Evolutionary conservation across 306 rosid genomes (phyloP).

Genomic region (Alnus glutinosa): DNA sequence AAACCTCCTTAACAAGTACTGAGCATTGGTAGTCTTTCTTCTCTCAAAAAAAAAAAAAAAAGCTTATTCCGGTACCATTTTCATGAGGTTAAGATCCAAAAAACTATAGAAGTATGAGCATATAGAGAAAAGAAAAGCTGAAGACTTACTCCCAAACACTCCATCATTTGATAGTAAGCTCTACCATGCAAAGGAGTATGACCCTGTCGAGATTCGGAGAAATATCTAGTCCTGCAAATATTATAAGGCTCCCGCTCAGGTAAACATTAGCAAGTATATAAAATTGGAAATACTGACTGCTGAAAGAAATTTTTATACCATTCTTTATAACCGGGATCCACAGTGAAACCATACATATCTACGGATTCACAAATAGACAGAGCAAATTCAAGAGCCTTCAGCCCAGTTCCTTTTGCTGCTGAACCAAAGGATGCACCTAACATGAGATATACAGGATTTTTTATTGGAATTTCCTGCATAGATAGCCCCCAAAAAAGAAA

Average conservation of each 20-base stretch:
- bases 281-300: conserved; percentile 20
- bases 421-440: conserved; percentile 96
- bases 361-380: conserved; percentile 91
- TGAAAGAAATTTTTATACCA: conserved; percentile 50
- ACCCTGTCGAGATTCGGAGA: conserved; percentile 97
- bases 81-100: conserved; percentile 16
- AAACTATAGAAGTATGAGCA: not conserved
- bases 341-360: conserved; percentile 99
- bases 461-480: conserved; percentile 90
- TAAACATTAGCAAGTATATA: conserved; percentile 20
- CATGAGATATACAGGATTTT: conserved; percentile 90
- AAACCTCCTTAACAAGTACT: not conserved
- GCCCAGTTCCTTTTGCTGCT: conserved; percentile 98
- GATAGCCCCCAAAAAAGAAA: conserved; percentile 2
- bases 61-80: not conserved
- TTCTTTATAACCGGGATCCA: conserved; percentile 98
- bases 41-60: not conserved
- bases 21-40: not conserved
- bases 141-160: conserved; percentile 92
- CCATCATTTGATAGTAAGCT: conserved; percentile 98
- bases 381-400: conserved; percentile 98
- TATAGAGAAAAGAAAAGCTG: conserved; percentile 18
- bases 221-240: conserved; percentile 83
- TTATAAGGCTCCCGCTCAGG: conserved; percentile 20
- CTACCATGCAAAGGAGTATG: conserved; percentile 97